Conservation (phyloP, 2,329 filamentous ascomycete genomes). For the Aspergillus ustus region DNA sequence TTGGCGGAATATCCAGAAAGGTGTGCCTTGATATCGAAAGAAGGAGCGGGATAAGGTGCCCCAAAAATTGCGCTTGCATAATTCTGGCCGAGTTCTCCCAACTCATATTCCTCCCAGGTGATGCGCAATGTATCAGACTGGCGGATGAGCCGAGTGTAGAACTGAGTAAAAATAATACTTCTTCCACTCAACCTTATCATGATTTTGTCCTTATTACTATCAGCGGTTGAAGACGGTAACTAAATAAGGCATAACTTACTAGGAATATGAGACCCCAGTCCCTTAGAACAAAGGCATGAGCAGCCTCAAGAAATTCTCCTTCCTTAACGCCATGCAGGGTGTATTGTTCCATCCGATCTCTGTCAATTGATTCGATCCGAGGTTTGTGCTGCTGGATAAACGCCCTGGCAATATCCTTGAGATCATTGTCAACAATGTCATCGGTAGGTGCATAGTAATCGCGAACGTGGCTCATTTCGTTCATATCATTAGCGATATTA, state of each 20-base stretch:
- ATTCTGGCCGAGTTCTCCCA: conserved; percentile 2
- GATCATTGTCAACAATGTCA: background rate
- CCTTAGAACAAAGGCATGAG: conserved; percentile 1
- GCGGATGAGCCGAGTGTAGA: background rate
- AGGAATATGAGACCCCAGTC: background rate
- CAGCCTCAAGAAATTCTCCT: conserved; percentile 1
- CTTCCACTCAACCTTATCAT: background rate
- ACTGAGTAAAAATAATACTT: conserved; percentile 2
- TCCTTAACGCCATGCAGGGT: background rate
- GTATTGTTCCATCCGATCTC: background rate
- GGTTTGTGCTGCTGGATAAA: conserved; percentile 1
- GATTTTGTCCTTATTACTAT: conserved; percentile 3
- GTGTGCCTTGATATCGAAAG: background rate
- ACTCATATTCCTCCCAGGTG: background rate
- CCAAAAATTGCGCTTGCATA: background rate
- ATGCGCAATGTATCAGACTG: background rate
- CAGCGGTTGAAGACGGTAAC: background rate
- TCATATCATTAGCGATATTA: background rate
- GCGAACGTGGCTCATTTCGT: background rate
- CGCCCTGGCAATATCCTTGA: background rate
- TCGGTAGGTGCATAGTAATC: conserved; percentile 1
- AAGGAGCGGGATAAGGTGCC: background rate
- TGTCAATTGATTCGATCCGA: background rate
- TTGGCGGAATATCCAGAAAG: background rate
- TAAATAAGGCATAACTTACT: conserved; percentile 2